Percentiles rank a stretch among this genome's conserved stretches.
Evolutionary conservation across 345 rosid species (phyloP).

Genomic region (Excoecaria agallocha): DNA sequence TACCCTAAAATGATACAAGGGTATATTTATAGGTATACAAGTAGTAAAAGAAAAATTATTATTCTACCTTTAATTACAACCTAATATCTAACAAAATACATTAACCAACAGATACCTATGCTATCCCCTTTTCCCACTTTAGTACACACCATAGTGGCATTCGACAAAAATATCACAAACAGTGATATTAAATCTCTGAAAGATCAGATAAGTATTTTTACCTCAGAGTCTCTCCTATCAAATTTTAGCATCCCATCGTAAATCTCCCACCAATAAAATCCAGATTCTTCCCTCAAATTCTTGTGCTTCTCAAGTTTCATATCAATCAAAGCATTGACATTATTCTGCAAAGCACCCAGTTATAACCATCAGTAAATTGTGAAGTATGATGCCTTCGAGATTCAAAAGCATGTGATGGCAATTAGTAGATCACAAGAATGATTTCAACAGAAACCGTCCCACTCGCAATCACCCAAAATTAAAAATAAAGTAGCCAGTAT

Average conservation of each 20-base stretch:
- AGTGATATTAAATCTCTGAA: background rate
- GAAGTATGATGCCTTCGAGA: no score
- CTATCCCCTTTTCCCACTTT: no score
- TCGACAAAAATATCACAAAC: background rate
- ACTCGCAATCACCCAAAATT: background rate
- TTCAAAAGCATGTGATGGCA: no score
- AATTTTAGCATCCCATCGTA: conserved; percentile 66
- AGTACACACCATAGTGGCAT: background rate
- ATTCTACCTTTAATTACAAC: no score
- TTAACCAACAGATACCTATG: no score
- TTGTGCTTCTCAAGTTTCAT: conserved; percentile 94
- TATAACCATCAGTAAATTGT: conserved; percentile 8
- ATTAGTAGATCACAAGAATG: background rate
- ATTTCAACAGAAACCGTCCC: background rate
- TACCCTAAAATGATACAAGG: no score
- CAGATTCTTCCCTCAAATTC: conserved; percentile 76
- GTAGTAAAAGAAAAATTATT: no score
- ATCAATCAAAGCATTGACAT: conserved; percentile 77
- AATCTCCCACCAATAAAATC: conserved; percentile 73
- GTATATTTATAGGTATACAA: no score
- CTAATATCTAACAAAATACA: no score
- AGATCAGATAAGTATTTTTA: conserved; percentile 20
- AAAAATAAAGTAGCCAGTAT: no score
- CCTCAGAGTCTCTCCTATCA: conserved; percentile 80
- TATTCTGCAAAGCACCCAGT: conserved; percentile 46